Evolutionary conservation across 2,329 filamentous ascomycete species (phyloP).

Genomic region (Lecanosticta acicola): DNA sequence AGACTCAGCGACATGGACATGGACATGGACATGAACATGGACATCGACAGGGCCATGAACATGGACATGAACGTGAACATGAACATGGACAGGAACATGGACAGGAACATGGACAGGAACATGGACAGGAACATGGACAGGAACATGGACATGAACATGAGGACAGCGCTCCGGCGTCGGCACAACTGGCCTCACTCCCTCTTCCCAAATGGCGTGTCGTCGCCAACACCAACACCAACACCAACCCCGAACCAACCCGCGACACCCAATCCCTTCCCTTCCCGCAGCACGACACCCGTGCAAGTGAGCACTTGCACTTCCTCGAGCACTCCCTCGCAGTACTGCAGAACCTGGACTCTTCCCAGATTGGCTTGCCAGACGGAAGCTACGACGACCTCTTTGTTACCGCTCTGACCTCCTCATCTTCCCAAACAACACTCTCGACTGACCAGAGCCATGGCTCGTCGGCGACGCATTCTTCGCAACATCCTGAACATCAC

Average conservation of each 20-base stretch:
- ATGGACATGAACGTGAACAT: too few species aligned
- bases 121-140: too few species aligned
- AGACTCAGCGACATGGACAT: too few species aligned
- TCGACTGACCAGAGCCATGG: conserved; percentile 19
- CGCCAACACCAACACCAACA: conserved; percentile 1
- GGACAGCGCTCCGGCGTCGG: not conserved
- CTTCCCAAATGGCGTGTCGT: conserved; percentile 26
- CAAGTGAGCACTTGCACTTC: conserved; percentile 52
- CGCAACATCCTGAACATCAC: conserved; percentile 10
- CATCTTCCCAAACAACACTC: conserved; percentile 26
- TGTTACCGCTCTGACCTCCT: conserved; percentile 36
- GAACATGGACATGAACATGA: too few species aligned
- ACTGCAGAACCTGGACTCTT: conserved; percentile 61
- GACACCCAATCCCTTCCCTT: conserved; percentile 29
- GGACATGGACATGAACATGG: too few species aligned
- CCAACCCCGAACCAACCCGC: not conserved
- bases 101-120: too few species aligned
- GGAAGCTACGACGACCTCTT: conserved; percentile 29
- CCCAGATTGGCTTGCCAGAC: conserved; percentile 44
- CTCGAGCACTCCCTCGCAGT: conserved; percentile 71
- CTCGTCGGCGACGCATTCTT: conserved; percentile 8
- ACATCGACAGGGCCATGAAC: too few species aligned
- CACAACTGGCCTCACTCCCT: conserved; percentile 9
- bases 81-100: too few species aligned
- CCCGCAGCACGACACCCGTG: conserved; percentile 1